Evolutionary conservation across 148 eudicot genomes (phyloP).

Genomic region (Cornus controversa): DNA sequence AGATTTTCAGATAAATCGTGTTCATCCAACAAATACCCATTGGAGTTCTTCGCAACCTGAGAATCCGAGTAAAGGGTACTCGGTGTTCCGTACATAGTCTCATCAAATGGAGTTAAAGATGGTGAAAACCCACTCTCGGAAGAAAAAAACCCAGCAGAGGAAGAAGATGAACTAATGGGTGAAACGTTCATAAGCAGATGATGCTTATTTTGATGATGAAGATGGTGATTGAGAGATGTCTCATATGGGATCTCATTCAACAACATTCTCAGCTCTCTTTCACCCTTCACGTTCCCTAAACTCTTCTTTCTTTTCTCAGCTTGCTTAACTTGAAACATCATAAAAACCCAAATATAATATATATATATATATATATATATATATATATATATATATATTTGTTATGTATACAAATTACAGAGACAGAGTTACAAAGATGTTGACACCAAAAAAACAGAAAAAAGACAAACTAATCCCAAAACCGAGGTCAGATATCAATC

Average conservation of each 20-base stretch:
- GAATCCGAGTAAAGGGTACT: slow-evolving; percentile 28
- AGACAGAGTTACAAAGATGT: neutral
- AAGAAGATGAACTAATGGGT: slow-evolving; percentile 18
- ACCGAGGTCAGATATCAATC: slow-evolving; percentile 33
- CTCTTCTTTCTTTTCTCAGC: slow-evolving; percentile 16
- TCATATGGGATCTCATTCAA: slow-evolving; percentile 32
- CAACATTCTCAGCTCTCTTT: slow-evolving; percentile 29
- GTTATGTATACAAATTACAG: neutral
- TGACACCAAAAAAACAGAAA: neutral
- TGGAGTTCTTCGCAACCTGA: slow-evolving; percentile 23
- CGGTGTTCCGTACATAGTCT: slow-evolving; percentile 17
- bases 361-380: neutral
- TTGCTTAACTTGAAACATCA: slow-evolving; percentile 23
- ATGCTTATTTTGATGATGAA: slow-evolving; percentile 20
- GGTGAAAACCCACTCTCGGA: slow-evolving; percentile 37
- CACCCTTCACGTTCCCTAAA: slow-evolving; percentile 27
- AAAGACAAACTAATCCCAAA: slow-evolving; percentile 11
- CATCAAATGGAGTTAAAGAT: slow-evolving; percentile 31
- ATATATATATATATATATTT: neutral
- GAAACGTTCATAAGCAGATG: slow-evolving; percentile 7
- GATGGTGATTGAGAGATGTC: slow-evolving; percentile 16
- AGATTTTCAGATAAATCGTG: slow-evolving; percentile 37
- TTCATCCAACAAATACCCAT: slow-evolving; percentile 41
- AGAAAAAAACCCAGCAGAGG: slow-evolving; percentile 17
- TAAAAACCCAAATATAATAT: neutral